These are phyloP conservation scores for Thielaviopsis punctulata DNA, from an alignment of 2,329 filamentous ascomycete species.

Conservation along the genomic window DNA sequence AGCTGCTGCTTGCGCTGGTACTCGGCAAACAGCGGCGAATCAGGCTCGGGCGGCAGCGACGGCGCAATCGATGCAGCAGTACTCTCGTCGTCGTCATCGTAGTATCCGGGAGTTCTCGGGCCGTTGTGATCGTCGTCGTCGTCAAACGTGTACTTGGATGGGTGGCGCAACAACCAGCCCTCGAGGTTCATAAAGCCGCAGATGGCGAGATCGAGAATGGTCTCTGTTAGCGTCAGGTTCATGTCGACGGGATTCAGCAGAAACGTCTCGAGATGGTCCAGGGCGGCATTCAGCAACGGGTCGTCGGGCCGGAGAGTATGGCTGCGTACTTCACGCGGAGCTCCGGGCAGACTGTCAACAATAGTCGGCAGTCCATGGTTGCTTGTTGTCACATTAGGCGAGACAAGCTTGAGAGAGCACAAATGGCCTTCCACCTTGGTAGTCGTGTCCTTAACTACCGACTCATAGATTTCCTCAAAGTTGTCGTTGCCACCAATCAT, in stretches of 20 bases:
- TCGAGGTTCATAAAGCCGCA: constrained; percentile 76
- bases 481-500: constrained; percentile 50
- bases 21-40: constrained; percentile 24
- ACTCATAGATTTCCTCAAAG: constrained; percentile 57
- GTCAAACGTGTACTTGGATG: constrained; percentile 42
- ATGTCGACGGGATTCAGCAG: constrained; percentile 83
- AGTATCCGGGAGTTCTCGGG: constrained; percentile 10
- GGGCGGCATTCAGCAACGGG: constrained; percentile 45
- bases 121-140: constrained; percentile 26
- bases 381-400: constrained; percentile 38
- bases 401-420: constrained; percentile 53
- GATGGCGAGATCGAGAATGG: constrained; percentile 62
- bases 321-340: constrained; percentile 40
- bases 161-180: constrained; percentile 72
- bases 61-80: constrained; percentile 1
- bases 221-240: constrained; percentile 74
- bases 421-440: constrained; percentile 53
- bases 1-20: constrained; percentile 16
- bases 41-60: constrained; percentile 24
- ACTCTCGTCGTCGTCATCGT: constrained; percentile 23
- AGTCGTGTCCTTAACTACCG: constrained; percentile 53
- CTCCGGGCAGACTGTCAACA: constrained; percentile 39
- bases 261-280: constrained; percentile 60
- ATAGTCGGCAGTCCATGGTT: constrained; percentile 39
- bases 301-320: constrained; percentile 47